Percentiles rank a stretch among this genome's conserved stretches.
These are phyloP conservation scores for Podila epigama DNA, from an alignment of 192 early-diverging fungal species.

Conservation along the genomic window DNA sequence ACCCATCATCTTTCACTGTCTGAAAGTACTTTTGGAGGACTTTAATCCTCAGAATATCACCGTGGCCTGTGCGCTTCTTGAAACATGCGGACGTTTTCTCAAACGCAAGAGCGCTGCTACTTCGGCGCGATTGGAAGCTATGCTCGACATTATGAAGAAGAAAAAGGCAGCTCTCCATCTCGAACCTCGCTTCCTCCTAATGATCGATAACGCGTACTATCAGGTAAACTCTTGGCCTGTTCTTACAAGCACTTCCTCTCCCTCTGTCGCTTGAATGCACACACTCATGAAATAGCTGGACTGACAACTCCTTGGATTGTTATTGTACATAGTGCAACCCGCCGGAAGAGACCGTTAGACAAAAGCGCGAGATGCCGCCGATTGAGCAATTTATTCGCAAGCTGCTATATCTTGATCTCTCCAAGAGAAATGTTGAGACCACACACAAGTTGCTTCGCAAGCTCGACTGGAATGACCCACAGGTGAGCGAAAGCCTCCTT, in stretches of 20 bases:
- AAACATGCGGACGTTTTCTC: slow-evolving; percentile 90
- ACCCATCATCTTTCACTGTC: slow-evolving; percentile 83
- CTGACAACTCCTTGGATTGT: neutral
- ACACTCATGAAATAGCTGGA: too few species aligned
- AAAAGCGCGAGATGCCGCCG: slow-evolving; percentile 77
- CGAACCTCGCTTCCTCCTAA: slow-evolving; percentile 82
- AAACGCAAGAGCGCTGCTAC: slow-evolving; percentile 79
- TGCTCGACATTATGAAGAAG: slow-evolving; percentile 91
- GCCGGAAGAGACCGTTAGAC: slow-evolving; percentile 66
- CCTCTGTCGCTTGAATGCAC: neutral
- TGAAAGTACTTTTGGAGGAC: slow-evolving; percentile 88
- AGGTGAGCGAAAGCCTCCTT: slow-evolving; percentile 36
- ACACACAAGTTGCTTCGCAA: slow-evolving; percentile 79
- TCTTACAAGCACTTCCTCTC: neutral
- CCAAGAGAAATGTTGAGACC: slow-evolving; percentile 72
- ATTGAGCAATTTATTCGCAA: slow-evolving; percentile 91
- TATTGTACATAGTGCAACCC: slow-evolving; percentile 72
- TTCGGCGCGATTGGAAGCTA: slow-evolving; percentile 66
- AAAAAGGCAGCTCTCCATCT: slow-evolving; percentile 87
- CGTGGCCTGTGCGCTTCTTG: slow-evolving; percentile 82
- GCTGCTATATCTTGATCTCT: slow-evolving; percentile 85
- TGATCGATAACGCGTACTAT: slow-evolving; percentile 96
- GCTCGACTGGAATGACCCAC: slow-evolving; percentile 82
- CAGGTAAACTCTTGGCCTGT: slow-evolving; percentile 50
- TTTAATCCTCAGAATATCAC: slow-evolving; percentile 87